phyloP scores from a whole-genome alignment of 176 grass and related monocot genomes.

The Luzula sylvatica region DNA sequence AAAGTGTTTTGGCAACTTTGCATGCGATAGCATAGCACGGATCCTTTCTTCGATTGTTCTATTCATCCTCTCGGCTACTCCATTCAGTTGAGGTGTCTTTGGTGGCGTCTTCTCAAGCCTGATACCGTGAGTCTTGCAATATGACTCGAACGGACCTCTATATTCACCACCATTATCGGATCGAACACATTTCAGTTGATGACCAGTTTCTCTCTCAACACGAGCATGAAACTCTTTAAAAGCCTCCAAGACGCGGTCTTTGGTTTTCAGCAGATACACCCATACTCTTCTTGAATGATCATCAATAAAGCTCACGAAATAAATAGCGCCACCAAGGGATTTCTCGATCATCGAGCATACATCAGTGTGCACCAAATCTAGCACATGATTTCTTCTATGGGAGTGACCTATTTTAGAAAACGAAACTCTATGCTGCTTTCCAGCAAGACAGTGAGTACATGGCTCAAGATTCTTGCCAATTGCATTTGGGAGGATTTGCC shows the following conservation, averaged over 20 bases:
- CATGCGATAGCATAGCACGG: background rate
- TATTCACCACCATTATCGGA: slow-evolving; percentile 10
- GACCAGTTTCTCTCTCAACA: slow-evolving; percentile 5
- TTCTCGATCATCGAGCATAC: slow-evolving; percentile 10
- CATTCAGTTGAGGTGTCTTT: slow-evolving; percentile 2
- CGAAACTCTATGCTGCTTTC: slow-evolving; percentile 14
- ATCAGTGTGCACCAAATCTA: slow-evolving; percentile 17
- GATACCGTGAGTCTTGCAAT: background rate
- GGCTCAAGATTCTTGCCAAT: background rate
- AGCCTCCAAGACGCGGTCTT: background rate
- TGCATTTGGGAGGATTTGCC: background rate
- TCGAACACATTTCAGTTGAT: background rate
- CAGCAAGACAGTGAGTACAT: background rate
- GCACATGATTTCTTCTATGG: background rate
- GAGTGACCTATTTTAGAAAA: background rate
- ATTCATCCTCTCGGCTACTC: too few relatives aligned
- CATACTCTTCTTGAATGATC: slow-evolving; percentile 1
- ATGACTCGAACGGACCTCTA: background rate
- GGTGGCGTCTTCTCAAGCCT: background rate
- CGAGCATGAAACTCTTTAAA: slow-evolving; percentile 15
- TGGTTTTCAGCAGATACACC: slow-evolving; percentile 5
- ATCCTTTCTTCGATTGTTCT: slow-evolving; percentile 1
- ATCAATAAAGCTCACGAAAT: slow-evolving; percentile 7
- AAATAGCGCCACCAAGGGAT: background rate
- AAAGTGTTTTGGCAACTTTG: background rate